Evolutionary conservation across 1,139 yeast genomes (phyloP), one percentile per base, ranked within the genome.

Genomic region (Candida tropicalis): DNA sequence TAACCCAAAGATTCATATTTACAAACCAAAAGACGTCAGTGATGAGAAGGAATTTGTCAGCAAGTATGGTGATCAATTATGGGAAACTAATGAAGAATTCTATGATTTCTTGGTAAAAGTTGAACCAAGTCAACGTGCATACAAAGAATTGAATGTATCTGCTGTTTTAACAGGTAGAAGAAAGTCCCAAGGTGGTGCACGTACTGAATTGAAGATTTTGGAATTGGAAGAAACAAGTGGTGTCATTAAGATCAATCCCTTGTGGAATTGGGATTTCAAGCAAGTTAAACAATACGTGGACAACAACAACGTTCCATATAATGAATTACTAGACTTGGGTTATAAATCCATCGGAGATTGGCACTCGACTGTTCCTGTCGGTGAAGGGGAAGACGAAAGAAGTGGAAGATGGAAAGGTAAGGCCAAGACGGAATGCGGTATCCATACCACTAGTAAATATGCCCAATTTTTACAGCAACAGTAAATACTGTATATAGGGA

Each of bases 341-440:
- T 93, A 91, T 65, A 84, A 90, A 56, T 87, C 96, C 0, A 79
- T 93, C 16, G 99, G 99, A 1, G 99, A 93, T 65, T 93, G 93
- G 81, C 99, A 93, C 64, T 87, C 96, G 0, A 93, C 99, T 0
- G 81, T 68, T 32, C 97, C 98, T 1, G 96, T 89, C 9, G 79
- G 72, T 9, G 97, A 87, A 38, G 96, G 95, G 4, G 97, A 89
- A 59, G 97, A 91, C 60, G 99, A 93, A 62, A 79, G 99, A 53
- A 82, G 95, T 24, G 99, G 99, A 1, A 79, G 99, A 56, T 93
- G 99, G 99, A 86, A 87, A 71, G 97, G 97, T 2, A 79, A 85
- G 62, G 77, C 82, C 4, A 93, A 93, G 69, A 89, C 97, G 0
- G 99, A 93, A 62, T 93, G 99, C 66, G 99, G 99, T 2, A 90